Percentiles rank a stretch among this genome's conserved stretches.
phyloP scores from a whole-genome alignment of 2,329 filamentous ascomycete species.

The Plectosphaerella cucumerina region DNA sequence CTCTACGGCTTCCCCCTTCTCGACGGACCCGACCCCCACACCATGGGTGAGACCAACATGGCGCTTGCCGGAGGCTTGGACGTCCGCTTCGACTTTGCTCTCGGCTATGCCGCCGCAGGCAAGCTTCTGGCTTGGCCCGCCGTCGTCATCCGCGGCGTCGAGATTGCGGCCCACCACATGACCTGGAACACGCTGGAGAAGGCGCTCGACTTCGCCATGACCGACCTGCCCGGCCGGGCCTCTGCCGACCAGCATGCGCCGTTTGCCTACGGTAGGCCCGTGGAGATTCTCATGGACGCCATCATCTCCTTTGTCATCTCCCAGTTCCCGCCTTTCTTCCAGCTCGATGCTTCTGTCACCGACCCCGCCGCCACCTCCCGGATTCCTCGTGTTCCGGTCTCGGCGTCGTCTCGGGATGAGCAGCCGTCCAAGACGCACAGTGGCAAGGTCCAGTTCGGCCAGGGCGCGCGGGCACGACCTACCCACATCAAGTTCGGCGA shows the following conservation, averaged over 20 bases:
- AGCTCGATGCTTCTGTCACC: slow-evolving; percentile 43
- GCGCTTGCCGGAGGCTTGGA: slow-evolving; percentile 31
- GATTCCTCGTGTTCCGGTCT: slow-evolving; percentile 38
- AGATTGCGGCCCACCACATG: slow-evolving; percentile 53
- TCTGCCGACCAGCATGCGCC: slow-evolving; percentile 26
- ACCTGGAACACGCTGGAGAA: slow-evolving; percentile 60
- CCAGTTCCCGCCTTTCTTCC: slow-evolving; percentile 57
- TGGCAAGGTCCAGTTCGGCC: slow-evolving; percentile 29
- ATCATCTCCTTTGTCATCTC: slow-evolving; percentile 56
- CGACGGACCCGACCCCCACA: slow-evolving; percentile 23
- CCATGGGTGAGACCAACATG: slow-evolving; percentile 22
- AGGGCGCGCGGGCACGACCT: slow-evolving; percentile 45
- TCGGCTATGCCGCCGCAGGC: slow-evolving; percentile 63
- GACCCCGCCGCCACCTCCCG: slow-evolving; percentile 34
- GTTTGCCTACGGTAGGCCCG: slow-evolving; percentile 51
- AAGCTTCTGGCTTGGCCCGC: slow-evolving; percentile 51
- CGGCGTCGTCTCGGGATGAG: slow-evolving; percentile 19
- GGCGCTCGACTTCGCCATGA: slow-evolving; percentile 55
- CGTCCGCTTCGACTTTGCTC: slow-evolving; percentile 48
- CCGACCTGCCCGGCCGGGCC: slow-evolving; percentile 18
- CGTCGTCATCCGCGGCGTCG: slow-evolving; percentile 53
- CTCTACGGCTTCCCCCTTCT: slow-evolving; percentile 53
- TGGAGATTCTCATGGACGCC: slow-evolving; percentile 48
- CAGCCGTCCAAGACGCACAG: slow-evolving; percentile 29
- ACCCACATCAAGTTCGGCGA: slow-evolving; percentile 71